Conservation (phyloP, 1,139 yeast species). For the Candida tropicalis region DNA sequence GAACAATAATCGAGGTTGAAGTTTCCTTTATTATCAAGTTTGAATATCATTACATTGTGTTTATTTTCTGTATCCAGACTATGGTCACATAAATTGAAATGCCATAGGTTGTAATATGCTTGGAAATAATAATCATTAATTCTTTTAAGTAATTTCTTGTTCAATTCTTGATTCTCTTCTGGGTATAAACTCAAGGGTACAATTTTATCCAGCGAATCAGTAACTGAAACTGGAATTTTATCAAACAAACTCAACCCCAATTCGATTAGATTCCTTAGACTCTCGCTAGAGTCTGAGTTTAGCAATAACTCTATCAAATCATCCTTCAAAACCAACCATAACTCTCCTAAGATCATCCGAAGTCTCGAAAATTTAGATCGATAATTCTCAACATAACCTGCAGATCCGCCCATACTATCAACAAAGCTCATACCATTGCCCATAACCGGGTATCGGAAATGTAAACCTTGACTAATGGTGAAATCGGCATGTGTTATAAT, state of each 20-base stretch:
- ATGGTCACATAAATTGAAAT: conserved; percentile 68
- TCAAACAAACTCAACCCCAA: conserved; percentile 62
- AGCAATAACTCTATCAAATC: conserved; percentile 44
- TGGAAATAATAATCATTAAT: conserved; percentile 60
- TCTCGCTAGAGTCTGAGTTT: conserved; percentile 26
- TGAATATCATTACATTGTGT: conserved; percentile 33
- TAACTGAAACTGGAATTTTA: conserved; percentile 57
- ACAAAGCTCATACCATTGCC: conserved; percentile 69
- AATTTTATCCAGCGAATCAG: conserved; percentile 42
- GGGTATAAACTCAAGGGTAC: conserved; percentile 39
- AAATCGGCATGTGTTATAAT: conserved; percentile 71
- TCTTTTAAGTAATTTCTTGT: conserved; percentile 28
- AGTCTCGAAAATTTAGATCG: conserved; percentile 63
- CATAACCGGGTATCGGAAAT: conserved; percentile 71
- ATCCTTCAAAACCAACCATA: conserved; percentile 63
- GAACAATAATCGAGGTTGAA: conserved; percentile 32
- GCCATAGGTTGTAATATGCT: conserved; percentile 77
- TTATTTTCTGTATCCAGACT: conserved; percentile 18
- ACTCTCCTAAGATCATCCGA: conserved; percentile 60
- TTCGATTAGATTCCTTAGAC: conserved; percentile 26
- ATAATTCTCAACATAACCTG: conserved; percentile 53
- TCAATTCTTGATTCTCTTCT: conserved; percentile 22
- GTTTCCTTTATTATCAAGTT: conserved; percentile 26
- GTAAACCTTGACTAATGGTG: conserved; percentile 71
- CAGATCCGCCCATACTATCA: conserved; percentile 34